These are phyloP conservation scores for Xylaria sp. DNA, from an alignment of 2,329 filamentous ascomycete genomes.

Conservation along the genomic window DNA sequence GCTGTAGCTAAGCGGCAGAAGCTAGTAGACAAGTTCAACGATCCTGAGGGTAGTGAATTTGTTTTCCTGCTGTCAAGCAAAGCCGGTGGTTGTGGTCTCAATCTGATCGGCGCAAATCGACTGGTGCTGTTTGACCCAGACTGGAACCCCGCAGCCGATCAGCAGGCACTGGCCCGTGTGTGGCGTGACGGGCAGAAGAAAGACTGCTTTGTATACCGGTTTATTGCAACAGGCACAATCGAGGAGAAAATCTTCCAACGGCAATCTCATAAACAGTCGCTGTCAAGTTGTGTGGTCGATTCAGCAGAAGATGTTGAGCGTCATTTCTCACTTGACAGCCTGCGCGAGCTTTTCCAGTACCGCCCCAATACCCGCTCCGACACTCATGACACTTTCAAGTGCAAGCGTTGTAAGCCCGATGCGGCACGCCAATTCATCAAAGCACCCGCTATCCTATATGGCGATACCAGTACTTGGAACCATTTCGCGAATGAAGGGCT, in stretches of 20 bases:
- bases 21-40: conserved; percentile 97
- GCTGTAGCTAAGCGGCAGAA: conserved; percentile 97
- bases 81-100: conserved; percentile 92
- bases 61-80: conserved; percentile 97
- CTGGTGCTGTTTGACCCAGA: conserved; percentile 94
- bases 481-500: conserved; percentile 89
- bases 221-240: conserved; percentile 97
- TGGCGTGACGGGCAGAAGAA: conserved; percentile 99
- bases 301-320: conserved; percentile 96
- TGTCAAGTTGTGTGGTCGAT: conserved; percentile 96
- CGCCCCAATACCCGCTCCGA: conserved; percentile 86
- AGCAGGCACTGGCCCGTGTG: conserved; percentile 95
- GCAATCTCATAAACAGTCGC: conserved; percentile 96
- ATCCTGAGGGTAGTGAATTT: conserved; percentile 89
- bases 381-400: conserved; percentile 99
- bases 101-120: conserved; percentile 82
- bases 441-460: conserved; percentile 94
- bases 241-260: conserved; percentile 99
- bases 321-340: conserved; percentile 91
- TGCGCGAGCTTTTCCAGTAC: conserved; percentile 95
- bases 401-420: conserved; percentile 90
- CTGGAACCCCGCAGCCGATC: conserved; percentile 98
- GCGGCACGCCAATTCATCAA: conserved; percentile 84
- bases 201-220: conserved; percentile 99
- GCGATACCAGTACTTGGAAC: conserved; percentile 99